These are phyloP conservation scores for Elsinoe arachidis DNA, from an alignment of 2,329 filamentous ascomycete genomes.

Conservation along the genomic window DNA sequence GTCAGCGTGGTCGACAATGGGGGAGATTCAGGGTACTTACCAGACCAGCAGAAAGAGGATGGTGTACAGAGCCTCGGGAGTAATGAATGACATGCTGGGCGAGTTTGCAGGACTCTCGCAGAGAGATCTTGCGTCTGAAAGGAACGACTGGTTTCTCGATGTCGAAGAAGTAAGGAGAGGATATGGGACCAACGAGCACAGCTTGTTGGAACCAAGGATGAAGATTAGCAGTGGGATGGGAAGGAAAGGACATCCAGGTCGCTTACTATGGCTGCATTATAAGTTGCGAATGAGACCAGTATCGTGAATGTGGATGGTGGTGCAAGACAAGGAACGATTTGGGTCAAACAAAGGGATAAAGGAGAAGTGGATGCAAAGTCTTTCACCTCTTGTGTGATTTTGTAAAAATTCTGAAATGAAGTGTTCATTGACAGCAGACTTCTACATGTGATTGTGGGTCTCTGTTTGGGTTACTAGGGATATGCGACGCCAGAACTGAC, in stretches of 20 bases:
- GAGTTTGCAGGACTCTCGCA: not conserved
- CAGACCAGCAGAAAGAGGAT: conserved; percentile 5
- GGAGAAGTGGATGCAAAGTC: not conserved
- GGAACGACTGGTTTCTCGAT: not conserved
- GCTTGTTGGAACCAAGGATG: not conserved
- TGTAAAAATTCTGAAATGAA: not conserved
- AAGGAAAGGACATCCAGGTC: not conserved
- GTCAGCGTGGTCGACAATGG: not conserved
- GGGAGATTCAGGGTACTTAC: not conserved
- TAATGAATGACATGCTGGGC: not conserved
- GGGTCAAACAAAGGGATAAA: not conserved
- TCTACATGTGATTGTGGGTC: not conserved
- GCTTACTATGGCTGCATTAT: not conserved
- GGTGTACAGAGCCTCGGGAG: not conserved
- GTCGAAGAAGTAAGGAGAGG: not conserved
- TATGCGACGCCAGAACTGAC: not conserved
- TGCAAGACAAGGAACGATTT: not conserved
- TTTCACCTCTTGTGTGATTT: not conserved
- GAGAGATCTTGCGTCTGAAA: not conserved
- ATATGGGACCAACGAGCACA: not conserved
- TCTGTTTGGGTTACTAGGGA: too few relatives aligned
- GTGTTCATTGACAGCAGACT: not conserved
- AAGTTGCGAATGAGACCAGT: not conserved
- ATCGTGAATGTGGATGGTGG: not conserved
- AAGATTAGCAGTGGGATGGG: not conserved